Conservation (phyloP, 2,329 filamentous ascomycete genomes). For the Davidsoniella eucalypti region DNA sequence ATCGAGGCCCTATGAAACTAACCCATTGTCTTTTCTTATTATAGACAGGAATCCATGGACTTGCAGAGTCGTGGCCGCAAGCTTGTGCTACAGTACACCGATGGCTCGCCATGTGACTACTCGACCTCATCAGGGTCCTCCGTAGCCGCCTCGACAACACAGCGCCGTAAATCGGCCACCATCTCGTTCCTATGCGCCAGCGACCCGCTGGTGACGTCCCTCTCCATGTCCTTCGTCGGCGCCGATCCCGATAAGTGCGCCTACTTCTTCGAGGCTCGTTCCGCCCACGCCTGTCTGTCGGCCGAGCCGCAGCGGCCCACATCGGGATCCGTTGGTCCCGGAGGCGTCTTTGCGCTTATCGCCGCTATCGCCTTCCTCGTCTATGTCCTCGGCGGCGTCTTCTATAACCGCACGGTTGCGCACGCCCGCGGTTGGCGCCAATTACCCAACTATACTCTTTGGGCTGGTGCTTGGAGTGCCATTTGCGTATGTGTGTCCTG, state of each 20-base stretch:
- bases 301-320: constrained; percentile 56
- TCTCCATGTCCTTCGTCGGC: constrained; percentile 69
- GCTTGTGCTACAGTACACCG: constrained; percentile 59
- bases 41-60: constrained; percentile 36
- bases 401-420: constrained; percentile 88
- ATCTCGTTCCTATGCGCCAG: constrained; percentile 89
- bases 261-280: constrained; percentile 90
- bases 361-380: constrained; percentile 59
- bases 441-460: constrained; percentile 83
- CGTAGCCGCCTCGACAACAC: constrained; percentile 11
- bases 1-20: neutral
- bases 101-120: constrained; percentile 55
- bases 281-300: constrained; percentile 58
- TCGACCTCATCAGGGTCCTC: constrained; percentile 9
- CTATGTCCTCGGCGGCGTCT: constrained; percentile 81
- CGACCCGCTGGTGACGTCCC: constrained; percentile 51
- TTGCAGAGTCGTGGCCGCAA: constrained; percentile 50
- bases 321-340: constrained; percentile 41
- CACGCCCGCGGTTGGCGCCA: constrained; percentile 93
- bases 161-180: constrained; percentile 57
- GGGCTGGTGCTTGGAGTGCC: constrained; percentile 57
- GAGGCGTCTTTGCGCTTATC: constrained; percentile 80
- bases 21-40: neutral
- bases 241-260: constrained; percentile 74
- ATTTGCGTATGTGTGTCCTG: constrained; percentile 12